Percentiles rank a stretch among this genome's conserved stretches.
Evolutionary conservation across 2,329 filamentous ascomycete species (phyloP).

Genomic region (Penicillium glabrum): DNA sequence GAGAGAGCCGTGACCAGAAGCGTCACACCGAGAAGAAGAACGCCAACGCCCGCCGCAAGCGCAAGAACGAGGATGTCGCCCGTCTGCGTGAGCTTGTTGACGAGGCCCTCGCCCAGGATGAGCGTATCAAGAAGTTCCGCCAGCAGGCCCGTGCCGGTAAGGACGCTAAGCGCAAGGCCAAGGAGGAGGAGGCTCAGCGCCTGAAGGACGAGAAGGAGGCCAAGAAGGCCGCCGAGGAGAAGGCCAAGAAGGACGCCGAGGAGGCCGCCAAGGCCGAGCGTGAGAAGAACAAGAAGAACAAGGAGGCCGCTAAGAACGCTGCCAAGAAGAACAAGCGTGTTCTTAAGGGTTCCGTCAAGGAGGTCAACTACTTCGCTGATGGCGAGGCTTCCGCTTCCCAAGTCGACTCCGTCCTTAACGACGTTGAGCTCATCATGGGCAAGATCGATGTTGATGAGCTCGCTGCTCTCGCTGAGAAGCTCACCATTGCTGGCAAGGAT

Average conservation of each 20-base stretch:
- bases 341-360: constrained; percentile 89
- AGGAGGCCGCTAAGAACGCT: constrained; percentile 97
- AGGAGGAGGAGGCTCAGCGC: constrained; percentile 87
- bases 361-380: constrained; percentile 90
- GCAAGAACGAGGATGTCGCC: constrained; percentile 95
- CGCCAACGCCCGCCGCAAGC: constrained; percentile 95
- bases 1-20: constrained; percentile 98
- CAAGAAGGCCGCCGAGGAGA: constrained; percentile 80
- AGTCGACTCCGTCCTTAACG: constrained; percentile 79
- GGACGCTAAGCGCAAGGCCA: constrained; percentile 90
- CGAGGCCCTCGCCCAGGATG: constrained; percentile 77
- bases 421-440: constrained; percentile 81
- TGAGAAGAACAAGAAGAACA: constrained; percentile 88
- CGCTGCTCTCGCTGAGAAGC: constrained; percentile 75
- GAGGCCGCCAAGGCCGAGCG: constrained; percentile 80
- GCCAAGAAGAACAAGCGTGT: constrained; percentile 99
- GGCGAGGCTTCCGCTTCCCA: constrained; percentile 71
- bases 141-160: constrained; percentile 89
- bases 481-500: constrained; percentile 74
- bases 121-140: constrained; percentile 96
- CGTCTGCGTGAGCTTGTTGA: constrained; percentile 89
- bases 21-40: constrained; percentile 98
- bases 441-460: constrained; percentile 93
- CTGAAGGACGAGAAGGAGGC: constrained; percentile 80
- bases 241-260: constrained; percentile 78